phyloP scores from a whole-genome alignment of 2,329 filamentous ascomycete species.

The Colletotrichum sp. region DNA sequence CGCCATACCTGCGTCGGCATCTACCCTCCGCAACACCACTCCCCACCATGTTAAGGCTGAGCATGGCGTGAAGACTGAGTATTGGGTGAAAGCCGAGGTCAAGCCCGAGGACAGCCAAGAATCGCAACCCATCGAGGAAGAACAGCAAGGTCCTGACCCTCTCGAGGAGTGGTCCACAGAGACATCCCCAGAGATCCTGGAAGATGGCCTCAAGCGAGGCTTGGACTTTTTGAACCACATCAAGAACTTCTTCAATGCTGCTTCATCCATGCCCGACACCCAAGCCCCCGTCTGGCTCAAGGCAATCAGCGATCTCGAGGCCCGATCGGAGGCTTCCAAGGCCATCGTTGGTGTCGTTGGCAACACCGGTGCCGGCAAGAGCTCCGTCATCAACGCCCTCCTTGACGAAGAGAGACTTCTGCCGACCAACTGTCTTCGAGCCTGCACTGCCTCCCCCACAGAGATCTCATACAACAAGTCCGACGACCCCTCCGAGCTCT shows the following conservation, averaged over 20 bases:
- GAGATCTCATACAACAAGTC: constrained; percentile 63
- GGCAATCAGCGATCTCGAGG: constrained; percentile 12
- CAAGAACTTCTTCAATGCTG: background rate
- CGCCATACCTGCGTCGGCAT: background rate
- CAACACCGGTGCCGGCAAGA: constrained; percentile 68
- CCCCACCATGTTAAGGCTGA: background rate
- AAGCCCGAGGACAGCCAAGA: background rate
- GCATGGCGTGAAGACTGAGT: background rate
- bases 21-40: background rate
- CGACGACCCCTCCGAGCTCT: constrained; percentile 39
- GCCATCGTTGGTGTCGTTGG: constrained; percentile 64
- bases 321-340: constrained; percentile 34
- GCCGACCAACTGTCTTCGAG: constrained; percentile 57
- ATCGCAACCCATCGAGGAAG: too few species aligned
- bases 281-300: constrained; percentile 1
- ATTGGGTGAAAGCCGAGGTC: background rate
- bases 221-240: constrained; percentile 5
- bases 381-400: constrained; percentile 67
- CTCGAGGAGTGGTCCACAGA: constrained; percentile 7
- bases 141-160: background rate
- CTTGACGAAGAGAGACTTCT: constrained; percentile 62
- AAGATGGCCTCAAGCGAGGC: background rate
- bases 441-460: constrained; percentile 66
- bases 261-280: background rate
- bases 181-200: background rate